Conservation (phyloP, 306 rosid species). For the cucumber (Cucumis sativus) region DNA sequence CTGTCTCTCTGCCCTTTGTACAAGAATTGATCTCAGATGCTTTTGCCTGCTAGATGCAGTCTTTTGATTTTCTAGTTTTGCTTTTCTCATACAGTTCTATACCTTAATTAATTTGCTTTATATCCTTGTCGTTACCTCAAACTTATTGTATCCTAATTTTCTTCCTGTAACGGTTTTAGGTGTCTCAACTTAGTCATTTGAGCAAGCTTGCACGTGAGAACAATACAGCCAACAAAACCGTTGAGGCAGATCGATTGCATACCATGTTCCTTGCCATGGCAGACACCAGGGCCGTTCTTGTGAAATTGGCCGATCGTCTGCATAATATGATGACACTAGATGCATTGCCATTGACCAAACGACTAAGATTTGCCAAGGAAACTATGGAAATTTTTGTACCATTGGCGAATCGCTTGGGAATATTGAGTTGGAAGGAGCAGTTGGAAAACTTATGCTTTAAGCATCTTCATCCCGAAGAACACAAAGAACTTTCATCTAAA, state of each 20-base stretch:
- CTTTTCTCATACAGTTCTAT: neutral
- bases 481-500: constrained; percentile 59
- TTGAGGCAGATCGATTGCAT: constrained; percentile 85
- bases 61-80: neutral
- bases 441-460: constrained; percentile 77
- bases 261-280: constrained; percentile 98
- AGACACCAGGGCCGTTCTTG: constrained; percentile 90
- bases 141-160: neutral
- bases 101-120: neutral
- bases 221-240: constrained; percentile 71
- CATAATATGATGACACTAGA: constrained; percentile 95
- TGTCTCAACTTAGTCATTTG: constrained; percentile 80
- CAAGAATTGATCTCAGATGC: neutral
- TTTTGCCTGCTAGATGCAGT: neutral
- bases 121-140: neutral
- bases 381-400: constrained; percentile 92
- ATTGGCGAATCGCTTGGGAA: constrained; percentile 89
- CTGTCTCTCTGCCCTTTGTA: neutral
- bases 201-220: constrained; percentile 95
- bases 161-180: constrained; percentile 29
- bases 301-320: constrained; percentile 82
- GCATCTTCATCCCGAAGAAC: constrained; percentile 65
- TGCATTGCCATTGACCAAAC: constrained; percentile 63
- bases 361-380: constrained; percentile 86
- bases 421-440: constrained; percentile 82